Evolutionary conservation across 257 asterid genomes (phyloP).

Genomic region (Solanum chilense): DNA sequence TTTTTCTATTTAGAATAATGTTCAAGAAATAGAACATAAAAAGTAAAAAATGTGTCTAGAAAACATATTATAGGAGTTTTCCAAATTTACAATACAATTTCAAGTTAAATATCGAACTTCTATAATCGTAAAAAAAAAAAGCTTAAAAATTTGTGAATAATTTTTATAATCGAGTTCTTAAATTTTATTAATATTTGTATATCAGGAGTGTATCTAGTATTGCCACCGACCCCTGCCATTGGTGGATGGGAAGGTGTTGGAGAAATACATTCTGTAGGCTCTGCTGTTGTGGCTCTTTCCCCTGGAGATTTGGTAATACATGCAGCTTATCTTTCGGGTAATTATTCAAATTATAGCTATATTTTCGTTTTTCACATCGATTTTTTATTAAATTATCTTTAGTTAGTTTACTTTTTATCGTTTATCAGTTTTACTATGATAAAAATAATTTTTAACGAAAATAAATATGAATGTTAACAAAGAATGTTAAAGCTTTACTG

Average conservation of each 20-base stretch:
- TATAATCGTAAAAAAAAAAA: no score
- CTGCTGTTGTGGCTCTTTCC: constrained; percentile 46
- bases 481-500: no score
- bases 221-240: constrained; percentile 72
- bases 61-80: no score
- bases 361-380: accelerated
- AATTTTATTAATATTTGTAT: not conserved
- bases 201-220: constrained; percentile 79
- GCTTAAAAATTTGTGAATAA: not conserved
- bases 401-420: no score
- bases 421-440: accelerated
- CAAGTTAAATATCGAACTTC: no score
- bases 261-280: constrained; percentile 62
- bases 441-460: no score
- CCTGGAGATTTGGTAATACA: constrained; percentile 91
- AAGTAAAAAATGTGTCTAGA: no score
- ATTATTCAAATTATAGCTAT: not conserved
- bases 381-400: accelerated
- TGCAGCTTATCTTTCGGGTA: constrained; percentile 79
- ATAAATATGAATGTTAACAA: no score
- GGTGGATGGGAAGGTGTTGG: constrained; percentile 98
- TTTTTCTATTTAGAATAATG: no score
- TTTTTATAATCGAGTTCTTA: not conserved
- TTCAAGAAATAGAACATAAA: no score
- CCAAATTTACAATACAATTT: no score